Conservation (phyloP, 768 basidiomycete genomes). For the Lactarius hatsudake region DNA sequence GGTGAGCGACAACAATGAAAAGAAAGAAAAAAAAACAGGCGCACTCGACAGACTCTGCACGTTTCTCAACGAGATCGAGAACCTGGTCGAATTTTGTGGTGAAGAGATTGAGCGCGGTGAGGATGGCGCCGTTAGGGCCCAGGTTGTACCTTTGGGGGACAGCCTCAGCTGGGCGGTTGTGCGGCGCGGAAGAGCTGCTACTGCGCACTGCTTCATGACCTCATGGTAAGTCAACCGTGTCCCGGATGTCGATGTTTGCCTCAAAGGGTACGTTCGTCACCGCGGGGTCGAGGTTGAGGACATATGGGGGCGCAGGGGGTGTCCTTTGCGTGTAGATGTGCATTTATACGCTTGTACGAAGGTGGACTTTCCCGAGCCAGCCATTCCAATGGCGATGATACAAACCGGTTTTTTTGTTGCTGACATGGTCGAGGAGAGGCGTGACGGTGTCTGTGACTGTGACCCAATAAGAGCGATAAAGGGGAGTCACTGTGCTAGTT, state of each 20-base stretch:
- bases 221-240: conserved; percentile 97
- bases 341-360: conserved; percentile 95
- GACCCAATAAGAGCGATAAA: conserved; percentile 18
- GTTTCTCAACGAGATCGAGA: conserved; percentile 83
- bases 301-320: conserved; percentile 77
- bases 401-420: conserved; percentile 63
- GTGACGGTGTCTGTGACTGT: background rate
- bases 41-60: conserved; percentile 85
- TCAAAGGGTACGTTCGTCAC: conserved; percentile 90
- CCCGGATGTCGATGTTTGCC: conserved; percentile 96
- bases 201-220: conserved; percentile 98
- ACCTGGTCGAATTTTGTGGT: conserved; percentile 99
- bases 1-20: background rate
- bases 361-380: conserved; percentile 96
- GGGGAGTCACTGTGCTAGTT: conserved; percentile 10
- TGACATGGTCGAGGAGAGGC: background rate
- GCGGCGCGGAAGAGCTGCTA: conserved; percentile 29
- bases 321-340: conserved; percentile 74
- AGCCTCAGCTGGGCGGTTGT: conserved; percentile 13
- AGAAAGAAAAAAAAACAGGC: conserved; percentile 30
- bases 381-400: conserved; percentile 94
- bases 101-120: conserved; percentile 96
- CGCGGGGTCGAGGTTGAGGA: conserved; percentile 97
- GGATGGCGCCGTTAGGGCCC: conserved; percentile 96
- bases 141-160: conserved; percentile 76